A percentile compares a stretch with the other conserved stretches of the same genome.
These are phyloP conservation scores for Boletus barrowsii DNA, from an alignment of 768 basidiomycete genomes.

Conservation along the genomic window DNA sequence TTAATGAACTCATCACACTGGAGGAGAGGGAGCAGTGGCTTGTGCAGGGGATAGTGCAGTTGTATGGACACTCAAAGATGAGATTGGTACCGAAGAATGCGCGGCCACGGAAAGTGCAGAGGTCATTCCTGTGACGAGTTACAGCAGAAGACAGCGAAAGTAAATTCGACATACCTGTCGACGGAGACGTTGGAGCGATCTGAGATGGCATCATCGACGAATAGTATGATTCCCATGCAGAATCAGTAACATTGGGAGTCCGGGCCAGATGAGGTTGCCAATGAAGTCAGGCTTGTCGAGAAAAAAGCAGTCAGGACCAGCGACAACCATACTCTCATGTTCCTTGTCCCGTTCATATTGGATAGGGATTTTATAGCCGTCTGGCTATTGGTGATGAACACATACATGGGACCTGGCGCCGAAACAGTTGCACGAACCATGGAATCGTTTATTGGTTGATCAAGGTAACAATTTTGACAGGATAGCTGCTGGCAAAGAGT, in stretches of 20 bases:
- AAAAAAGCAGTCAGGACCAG: conserved; percentile 52
- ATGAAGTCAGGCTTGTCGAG: conserved; percentile 56
- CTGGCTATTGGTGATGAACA: conserved; percentile 63
- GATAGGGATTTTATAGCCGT: conserved; percentile 54
- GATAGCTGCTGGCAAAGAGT: no score
- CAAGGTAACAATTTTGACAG: no score
- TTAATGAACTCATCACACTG: conserved; percentile 24
- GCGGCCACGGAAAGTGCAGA: conserved; percentile 24
- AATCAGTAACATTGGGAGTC: no score
- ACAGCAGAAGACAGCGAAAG: conserved; percentile 1
- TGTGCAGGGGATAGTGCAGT: conserved; percentile 23
- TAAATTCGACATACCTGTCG: neutral
- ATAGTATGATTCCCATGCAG: no score
- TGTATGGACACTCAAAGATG: conserved; percentile 4
- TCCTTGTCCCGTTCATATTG: conserved; percentile 36
- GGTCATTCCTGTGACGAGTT: conserved; percentile 7
- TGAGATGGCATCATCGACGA: conserved; percentile 3
- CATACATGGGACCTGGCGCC: conserved; percentile 70
- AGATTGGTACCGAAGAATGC: conserved; percentile 19
- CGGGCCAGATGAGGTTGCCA: neutral
- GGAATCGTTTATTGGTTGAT: conserved; percentile 45
- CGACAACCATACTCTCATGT: conserved; percentile 34
- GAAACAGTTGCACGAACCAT: conserved; percentile 50
- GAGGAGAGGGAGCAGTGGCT: conserved; percentile 31
- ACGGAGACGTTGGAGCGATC: neutral